phyloP scores from a whole-genome alignment of 2,329 filamentous ascomycete genomes.

The Fusarium torulosum region DNA sequence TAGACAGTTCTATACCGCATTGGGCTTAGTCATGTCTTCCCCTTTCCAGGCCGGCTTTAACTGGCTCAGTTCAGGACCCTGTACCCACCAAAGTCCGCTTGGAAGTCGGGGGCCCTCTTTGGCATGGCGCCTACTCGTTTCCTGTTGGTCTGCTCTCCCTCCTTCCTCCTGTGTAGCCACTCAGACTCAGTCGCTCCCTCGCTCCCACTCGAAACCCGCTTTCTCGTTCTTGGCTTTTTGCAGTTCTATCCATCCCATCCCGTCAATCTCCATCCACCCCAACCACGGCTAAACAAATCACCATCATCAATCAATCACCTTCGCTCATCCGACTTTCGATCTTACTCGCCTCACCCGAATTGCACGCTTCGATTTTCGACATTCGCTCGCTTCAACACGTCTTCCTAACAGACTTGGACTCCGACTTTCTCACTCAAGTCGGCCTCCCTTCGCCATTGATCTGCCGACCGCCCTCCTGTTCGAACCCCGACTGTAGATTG shows the following conservation, averaged over 20 bases:
- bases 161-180: slow-evolving; percentile 34
- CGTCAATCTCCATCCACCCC: slow-evolving; percentile 38
- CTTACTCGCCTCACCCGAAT: slow-evolving; percentile 2
- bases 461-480: slow-evolving; percentile 22
- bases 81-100: slow-evolving; percentile 29
- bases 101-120: slow-evolving; percentile 25
- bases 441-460: slow-evolving; percentile 28
- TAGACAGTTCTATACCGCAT: slow-evolving; percentile 11
- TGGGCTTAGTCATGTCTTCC: slow-evolving; percentile 32
- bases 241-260: slow-evolving; percentile 38
- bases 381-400: slow-evolving; percentile 23
- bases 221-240: slow-evolving; percentile 41
- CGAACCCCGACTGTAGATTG: slow-evolving; percentile 16
- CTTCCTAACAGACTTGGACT: neutral
- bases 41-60: slow-evolving; percentile 34
- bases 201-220: slow-evolving; percentile 40
- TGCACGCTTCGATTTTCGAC: neutral
- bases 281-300: slow-evolving; percentile 27
- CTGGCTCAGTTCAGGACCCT: neutral
- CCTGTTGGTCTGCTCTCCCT: slow-evolving; percentile 41
- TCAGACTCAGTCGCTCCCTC: slow-evolving; percentile 40
- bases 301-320: slow-evolving; percentile 12
- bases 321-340: slow-evolving; percentile 18
- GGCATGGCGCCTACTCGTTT: slow-evolving; percentile 37
- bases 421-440: slow-evolving; percentile 12